phyloP scores from a whole-genome alignment of 2,329 filamentous ascomycete species.

The Hymenoscyphus salicellus region DNA sequence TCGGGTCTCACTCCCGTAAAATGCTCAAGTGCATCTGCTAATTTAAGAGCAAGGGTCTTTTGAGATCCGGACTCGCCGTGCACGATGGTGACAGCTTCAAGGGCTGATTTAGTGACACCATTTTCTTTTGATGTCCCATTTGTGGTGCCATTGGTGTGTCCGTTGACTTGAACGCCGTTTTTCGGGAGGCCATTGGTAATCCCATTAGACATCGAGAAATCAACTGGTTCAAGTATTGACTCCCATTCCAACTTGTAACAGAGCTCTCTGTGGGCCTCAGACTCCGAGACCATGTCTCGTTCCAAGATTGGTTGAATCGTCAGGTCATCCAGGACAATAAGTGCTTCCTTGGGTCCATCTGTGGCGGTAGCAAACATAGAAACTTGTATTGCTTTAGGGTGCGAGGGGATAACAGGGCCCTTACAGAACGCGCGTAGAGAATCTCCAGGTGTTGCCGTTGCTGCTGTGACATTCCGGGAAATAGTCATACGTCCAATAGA shows the following conservation, averaged over 20 bases:
- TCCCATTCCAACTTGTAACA: constrained; percentile 50
- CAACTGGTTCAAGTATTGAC: constrained; percentile 28
- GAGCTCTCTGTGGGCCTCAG: constrained; percentile 40
- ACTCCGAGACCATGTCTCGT: constrained; percentile 32
- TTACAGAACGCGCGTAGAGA: constrained; percentile 41
- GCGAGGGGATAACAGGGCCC: constrained; percentile 30
- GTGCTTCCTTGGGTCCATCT: constrained; percentile 33
- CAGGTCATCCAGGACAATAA: constrained; percentile 41
- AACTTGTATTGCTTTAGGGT: constrained; percentile 40
- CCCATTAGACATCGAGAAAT: constrained; percentile 7
- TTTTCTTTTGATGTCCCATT: constrained; percentile 7
- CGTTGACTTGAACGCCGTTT: not conserved
- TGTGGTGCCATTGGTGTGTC: not conserved
- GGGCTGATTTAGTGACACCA: constrained; percentile 37
- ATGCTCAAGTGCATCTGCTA: constrained; percentile 37
- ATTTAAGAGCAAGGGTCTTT: constrained; percentile 36
- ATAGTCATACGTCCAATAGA: constrained; percentile 42
- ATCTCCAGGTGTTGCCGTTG: constrained; percentile 40
- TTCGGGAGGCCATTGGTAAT: not conserved
- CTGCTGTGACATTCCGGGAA: constrained; percentile 35
- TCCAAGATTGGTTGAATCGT: constrained; percentile 44
- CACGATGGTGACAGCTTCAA: constrained; percentile 29
- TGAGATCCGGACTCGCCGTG: constrained; percentile 26
- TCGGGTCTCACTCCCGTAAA: constrained; percentile 38
- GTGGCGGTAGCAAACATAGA: constrained; percentile 39